Conservation (phyloP, 257 asterid species). For the Gentiana straminea region DNA sequence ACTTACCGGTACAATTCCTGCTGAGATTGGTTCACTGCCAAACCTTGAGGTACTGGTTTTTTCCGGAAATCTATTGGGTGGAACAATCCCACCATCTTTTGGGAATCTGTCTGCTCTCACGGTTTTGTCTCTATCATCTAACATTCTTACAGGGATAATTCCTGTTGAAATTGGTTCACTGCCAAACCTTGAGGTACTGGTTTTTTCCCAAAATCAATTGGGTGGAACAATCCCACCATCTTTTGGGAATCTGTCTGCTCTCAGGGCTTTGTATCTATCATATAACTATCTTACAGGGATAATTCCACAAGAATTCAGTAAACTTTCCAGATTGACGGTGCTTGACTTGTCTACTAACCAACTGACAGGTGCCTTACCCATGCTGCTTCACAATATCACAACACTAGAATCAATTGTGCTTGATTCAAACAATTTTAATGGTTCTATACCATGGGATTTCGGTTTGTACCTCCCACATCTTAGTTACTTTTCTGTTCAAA, state of each 20-base stretch:
- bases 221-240: slow-evolving; percentile 31
- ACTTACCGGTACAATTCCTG: slow-evolving; percentile 19
- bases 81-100: slow-evolving; percentile 30
- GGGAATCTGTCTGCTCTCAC: slow-evolving; percentile 37
- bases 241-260: slow-evolving; percentile 31
- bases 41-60: slow-evolving; percentile 21
- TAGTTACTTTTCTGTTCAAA: too few relatives aligned
- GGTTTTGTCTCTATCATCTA: slow-evolving; percentile 34
- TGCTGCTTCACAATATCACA: slow-evolving; percentile 30
- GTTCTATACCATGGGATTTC: slow-evolving; percentile 23
- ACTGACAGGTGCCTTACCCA: slow-evolving; percentile 32
- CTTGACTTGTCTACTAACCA: slow-evolving; percentile 27
- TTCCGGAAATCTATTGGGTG: slow-evolving; percentile 38
- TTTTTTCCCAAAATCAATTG: slow-evolving; percentile 20
- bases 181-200: slow-evolving; percentile 13
- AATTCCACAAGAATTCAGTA: slow-evolving; percentile 29
- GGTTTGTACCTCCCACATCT: slow-evolving; percentile 4
- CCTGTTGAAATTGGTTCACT: slow-evolving; percentile 24
- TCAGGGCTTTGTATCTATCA: slow-evolving; percentile 19
- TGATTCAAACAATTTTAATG: slow-evolving; percentile 27
- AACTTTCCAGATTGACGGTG: slow-evolving; percentile 22
- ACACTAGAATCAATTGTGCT: slow-evolving; percentile 24
- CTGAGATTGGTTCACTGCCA: slow-evolving; percentile 17
- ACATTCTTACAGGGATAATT: slow-evolving; percentile 24
- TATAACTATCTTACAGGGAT: slow-evolving; percentile 31